Base-by-base conservation (phyloP, 148 eudicot genomes). In the Amaranthus hypochondriacus region DNA sequence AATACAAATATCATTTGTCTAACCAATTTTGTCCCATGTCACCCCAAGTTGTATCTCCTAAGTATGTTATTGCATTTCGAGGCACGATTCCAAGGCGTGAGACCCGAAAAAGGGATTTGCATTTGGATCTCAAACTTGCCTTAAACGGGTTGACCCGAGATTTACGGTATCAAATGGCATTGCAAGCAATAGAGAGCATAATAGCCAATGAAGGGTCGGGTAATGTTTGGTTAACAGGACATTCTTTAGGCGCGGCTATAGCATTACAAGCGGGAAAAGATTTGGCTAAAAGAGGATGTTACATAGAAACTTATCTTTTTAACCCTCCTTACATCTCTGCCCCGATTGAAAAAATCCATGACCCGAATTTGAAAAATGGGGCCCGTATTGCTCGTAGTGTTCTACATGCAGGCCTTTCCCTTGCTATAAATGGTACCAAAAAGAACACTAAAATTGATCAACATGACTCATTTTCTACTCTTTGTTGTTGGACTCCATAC, bases 211-310 rank as follows among this genome's bases (percentile, higher is more conserved):
- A 67, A 2, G 92, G 89, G 9, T 60, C 80, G 18, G 49, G 75
- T 6, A 80, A 68, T 15, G 46, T 88, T n/a, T 92, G 91, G 92
- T 74, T 92, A 75, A 77, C 90, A 0, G 97, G 97, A 21, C 97
- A 92, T 66, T 88, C 97, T 5, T 39, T 88, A 48, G 97, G 97
- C 3, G 78, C 96, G 9, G 86, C 96, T 63, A 84, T 87, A 21
- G 96, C 96, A 5, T 75, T 92, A 62, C 85, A 82, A 14, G 80
- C 80, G 0, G 97, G 97, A 48, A 82, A 84, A 71, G 80, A 83
- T 11, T 79, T 92, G 90, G 90, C 80, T 7, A 90, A 81, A 69
- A 43, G 42, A 21, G 77, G 82, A 0, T 52, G 49, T 51, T 80
- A 48, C 52, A 62, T 88, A 18, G 97, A 92, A 66, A 77, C 92